Percentiles rank a stretch among this genome's conserved stretches.
Evolutionary conservation across 345 rosid species (phyloP).

Genomic region (Heritiera littoralis): DNA sequence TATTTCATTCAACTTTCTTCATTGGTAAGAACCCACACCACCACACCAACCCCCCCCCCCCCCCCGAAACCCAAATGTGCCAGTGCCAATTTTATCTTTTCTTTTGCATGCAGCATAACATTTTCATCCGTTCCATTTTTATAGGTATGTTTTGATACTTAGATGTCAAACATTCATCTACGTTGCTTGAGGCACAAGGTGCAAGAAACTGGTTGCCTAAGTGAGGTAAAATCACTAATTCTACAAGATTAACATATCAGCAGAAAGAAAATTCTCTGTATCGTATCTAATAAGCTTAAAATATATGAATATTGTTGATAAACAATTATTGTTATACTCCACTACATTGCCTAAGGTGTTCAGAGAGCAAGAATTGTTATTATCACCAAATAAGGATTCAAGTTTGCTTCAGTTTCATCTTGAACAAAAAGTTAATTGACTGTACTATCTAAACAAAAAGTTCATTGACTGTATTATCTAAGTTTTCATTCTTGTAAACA

Average conservation of each 20-base stretch:
- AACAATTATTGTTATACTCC: neutral
- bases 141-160: too few species aligned
- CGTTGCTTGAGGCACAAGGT: neutral
- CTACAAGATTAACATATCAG: neutral
- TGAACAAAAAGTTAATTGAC: neutral
- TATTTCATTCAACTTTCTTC: too few species aligned
- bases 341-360: neutral
- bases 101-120: too few species aligned
- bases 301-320: too few species aligned
- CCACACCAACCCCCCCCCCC: too few species aligned
- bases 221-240: neutral
- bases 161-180: neutral
- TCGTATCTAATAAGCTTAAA: too few species aligned
- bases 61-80: too few species aligned
- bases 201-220: neutral
- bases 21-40: too few species aligned
- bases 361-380: neutral
- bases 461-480: neutral
- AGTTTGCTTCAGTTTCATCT: neutral
- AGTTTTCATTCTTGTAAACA: neutral
- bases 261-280: neutral
- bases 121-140: too few species aligned
- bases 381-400: neutral
- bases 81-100: too few species aligned
- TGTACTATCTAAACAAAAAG: too few species aligned